A percentile compares a stretch with the other conserved stretches of the same genome.
These are phyloP conservation scores for Alternaria arborescens DNA, from an alignment of 2,329 filamentous ascomycete genomes.

Conservation along the genomic window DNA sequence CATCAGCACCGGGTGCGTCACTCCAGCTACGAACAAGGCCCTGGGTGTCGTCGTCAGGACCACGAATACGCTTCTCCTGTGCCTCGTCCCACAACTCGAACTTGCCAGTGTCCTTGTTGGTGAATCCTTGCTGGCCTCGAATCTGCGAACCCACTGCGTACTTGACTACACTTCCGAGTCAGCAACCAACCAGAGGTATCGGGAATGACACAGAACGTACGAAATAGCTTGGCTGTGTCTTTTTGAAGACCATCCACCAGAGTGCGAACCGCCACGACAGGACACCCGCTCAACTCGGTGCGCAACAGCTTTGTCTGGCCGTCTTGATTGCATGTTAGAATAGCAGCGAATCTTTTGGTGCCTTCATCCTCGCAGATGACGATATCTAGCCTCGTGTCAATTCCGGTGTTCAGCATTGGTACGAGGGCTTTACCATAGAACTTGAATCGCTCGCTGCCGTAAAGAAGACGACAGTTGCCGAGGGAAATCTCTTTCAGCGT, in stretches of 20 bases:
- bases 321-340: conserved; percentile 89
- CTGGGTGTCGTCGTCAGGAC: conserved; percentile 23
- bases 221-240: conserved; percentile 32
- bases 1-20: not conserved
- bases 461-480: conserved; percentile 38
- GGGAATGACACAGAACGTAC: conserved; percentile 17
- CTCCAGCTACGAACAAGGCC: conserved; percentile 10
- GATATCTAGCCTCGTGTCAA: conserved; percentile 29
- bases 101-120: conserved; percentile 4
- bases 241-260: conserved; percentile 32
- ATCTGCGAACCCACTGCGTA: conserved; percentile 28
- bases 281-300: conserved; percentile 75
- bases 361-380: conserved; percentile 20
- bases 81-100: conserved; percentile 17
- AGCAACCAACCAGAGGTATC: not conserved
- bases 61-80: not conserved
- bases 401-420: too few relatives aligned
- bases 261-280: conserved; percentile 63
- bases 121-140: conserved; percentile 27
- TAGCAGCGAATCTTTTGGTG: conserved; percentile 77
- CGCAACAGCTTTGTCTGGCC: conserved; percentile 78
- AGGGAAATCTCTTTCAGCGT: conserved; percentile 24
- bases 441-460: conserved; percentile 36
- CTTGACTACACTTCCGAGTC: conserved; percentile 21
- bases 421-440: conserved; percentile 27